Evolutionary conservation across 257 asterid species (phyloP), one percentile per base, ranked within the genome.

Genomic region (Solanum paucissectum): DNA sequence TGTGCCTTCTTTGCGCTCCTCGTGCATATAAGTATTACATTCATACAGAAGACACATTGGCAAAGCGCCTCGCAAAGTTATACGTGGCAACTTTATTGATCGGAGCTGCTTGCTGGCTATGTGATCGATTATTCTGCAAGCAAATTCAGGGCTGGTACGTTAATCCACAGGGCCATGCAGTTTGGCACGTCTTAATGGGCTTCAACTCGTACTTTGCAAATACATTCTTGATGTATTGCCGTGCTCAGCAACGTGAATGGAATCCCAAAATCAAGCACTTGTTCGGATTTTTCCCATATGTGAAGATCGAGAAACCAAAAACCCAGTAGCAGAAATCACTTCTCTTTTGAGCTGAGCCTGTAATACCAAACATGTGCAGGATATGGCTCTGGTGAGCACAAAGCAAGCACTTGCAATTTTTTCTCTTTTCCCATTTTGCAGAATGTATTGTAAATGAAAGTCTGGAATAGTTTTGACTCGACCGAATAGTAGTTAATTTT

Each of bases 151-250:
- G 49, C 37, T 93, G 95, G 98, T 88, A 29, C 77, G 27, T 94
- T 90, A 94, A 96, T 68, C 99, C 98, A 79, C 99, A 96, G 88
- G 99, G 99, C 32, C 99, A 96, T 91, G 98, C 99, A 32, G 32
- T 95, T 62, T 96, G 99, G 99, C 99, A 96, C 27, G 86, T 94
- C 60, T 73, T 93, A 18, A 96, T 96, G 99, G 98, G 98, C 49
- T 95, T 95, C 93, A 96, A 96, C 86, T 96, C 99, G 0, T 96
- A 96, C 90, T 96, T 91, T 5, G 99, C 98, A 49, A 96, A 96
- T 86, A 90, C 97, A 5, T 96, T 96, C 91, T 86, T 95, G 86
- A 96, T 96, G 99, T 95, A 91, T 92, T 96, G 99, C 88, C 99
- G 98, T 27, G 99, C 99, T 72, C 95, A 91, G 88, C 99, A 96